These are phyloP conservation scores for Wolfiporia cocos DNA, from an alignment of 1,284 basidiomycete genomes.

Conservation along the genomic window DNA sequence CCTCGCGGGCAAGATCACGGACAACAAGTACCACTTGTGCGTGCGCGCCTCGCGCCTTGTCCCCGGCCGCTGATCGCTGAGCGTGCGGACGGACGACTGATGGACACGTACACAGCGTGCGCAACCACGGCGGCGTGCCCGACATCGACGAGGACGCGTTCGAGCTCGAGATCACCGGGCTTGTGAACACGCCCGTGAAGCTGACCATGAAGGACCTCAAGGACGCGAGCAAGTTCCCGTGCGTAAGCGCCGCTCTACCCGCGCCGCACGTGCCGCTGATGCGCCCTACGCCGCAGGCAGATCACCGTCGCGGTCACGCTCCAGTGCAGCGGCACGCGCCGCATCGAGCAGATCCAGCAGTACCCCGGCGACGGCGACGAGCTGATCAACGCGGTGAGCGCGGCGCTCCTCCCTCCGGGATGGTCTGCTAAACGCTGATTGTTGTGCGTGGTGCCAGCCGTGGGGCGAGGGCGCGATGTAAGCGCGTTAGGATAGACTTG, in stretches of 20 bases:
- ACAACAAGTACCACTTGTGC: constrained; percentile 43
- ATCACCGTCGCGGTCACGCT: constrained; percentile 44
- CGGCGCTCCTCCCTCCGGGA: background rate
- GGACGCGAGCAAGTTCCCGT: constrained; percentile 41
- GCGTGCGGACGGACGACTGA: too few species aligned
- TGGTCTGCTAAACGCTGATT: too few species aligned
- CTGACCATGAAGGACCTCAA: constrained; percentile 40
- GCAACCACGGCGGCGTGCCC: constrained; percentile 44
- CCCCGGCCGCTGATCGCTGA: too few species aligned
- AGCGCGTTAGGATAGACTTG: too few species aligned
- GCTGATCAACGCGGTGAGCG: constrained; percentile 37
- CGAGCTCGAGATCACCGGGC: constrained; percentile 42
- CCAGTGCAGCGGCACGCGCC: constrained; percentile 49
- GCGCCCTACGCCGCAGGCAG: constrained; percentile 32
- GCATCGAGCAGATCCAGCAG: constrained; percentile 45
- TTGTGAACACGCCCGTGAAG: constrained; percentile 39
- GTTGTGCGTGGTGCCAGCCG: too few species aligned
- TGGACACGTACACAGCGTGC: constrained; percentile 26
- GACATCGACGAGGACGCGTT: constrained; percentile 38
- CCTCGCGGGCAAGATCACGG: constrained; percentile 37
- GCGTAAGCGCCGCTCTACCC: constrained; percentile 13
- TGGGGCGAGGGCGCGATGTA: constrained; percentile 56
- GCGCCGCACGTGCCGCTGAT: too few species aligned
- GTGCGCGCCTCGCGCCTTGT: constrained; percentile 12
- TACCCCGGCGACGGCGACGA: constrained; percentile 58